Conservation (phyloP, 345 rosid species). For the Eucalyptus curtisii region DNA sequence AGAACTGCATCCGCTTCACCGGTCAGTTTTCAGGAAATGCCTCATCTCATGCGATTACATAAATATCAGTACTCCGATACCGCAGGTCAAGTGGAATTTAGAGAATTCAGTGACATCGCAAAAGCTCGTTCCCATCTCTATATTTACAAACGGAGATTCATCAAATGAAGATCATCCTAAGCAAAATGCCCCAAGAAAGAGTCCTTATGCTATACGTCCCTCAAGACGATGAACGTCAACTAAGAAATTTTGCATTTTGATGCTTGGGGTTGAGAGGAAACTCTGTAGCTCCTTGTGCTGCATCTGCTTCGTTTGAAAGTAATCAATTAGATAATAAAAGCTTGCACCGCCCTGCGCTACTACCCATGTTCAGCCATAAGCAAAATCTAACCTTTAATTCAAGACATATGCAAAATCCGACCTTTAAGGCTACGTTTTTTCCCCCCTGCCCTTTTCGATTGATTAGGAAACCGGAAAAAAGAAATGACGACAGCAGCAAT, state of each 20-base stretch:
- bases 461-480: not conserved
- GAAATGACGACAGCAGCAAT: not conserved
- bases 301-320: not conserved
- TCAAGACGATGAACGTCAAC: not conserved
- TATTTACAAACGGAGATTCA: not conserved
- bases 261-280: not conserved
- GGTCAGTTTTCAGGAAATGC: not conserved
- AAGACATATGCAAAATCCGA: not conserved
- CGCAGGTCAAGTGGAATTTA: not conserved
- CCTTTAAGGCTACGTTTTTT: not conserved
- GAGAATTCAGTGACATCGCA: not conserved
- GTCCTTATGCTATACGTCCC: not conserved
- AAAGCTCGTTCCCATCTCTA: not conserved
- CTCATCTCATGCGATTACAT: not conserved
- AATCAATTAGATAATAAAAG: not conserved
- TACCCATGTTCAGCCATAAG: not conserved
- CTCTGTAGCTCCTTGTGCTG: not conserved
- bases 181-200: not conserved
- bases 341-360: not conserved
- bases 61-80: not conserved
- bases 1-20: conserved; percentile 34
- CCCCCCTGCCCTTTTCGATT: not conserved
- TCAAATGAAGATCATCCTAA: not conserved
- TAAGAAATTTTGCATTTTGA: not conserved
- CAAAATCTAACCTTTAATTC: no score